phyloP scores from a whole-genome alignment of 176 grass and related monocot species.

The Zea luxurians region DNA sequence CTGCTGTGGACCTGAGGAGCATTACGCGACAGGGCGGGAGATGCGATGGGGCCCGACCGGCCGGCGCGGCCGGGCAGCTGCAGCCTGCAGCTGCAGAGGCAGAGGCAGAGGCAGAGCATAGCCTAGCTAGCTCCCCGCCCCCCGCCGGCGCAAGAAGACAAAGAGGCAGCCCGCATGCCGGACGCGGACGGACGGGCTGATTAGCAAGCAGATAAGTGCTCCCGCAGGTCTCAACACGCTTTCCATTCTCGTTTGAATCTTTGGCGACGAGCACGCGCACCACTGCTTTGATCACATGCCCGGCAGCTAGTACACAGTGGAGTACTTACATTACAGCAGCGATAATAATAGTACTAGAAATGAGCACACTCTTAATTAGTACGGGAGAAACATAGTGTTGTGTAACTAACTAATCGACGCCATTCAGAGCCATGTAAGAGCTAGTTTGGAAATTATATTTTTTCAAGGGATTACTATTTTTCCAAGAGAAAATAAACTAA shows the following conservation, averaged over 20 bases:
- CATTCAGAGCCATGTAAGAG: too few relatives aligned
- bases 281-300: neutral
- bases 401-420: too few relatives aligned
- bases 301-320: neutral
- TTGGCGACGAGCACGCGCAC: slow-evolving; percentile 6
- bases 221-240: neutral
- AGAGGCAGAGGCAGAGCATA: neutral
- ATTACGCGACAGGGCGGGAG: slow-evolving; percentile 7
- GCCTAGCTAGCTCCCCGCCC: neutral
- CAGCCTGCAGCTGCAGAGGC: neutral
- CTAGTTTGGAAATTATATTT: too few relatives aligned
- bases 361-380: too few relatives aligned
- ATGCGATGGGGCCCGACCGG: slow-evolving; percentile 13
- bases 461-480: too few relatives aligned
- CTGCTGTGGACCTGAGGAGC: neutral
- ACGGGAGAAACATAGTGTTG: too few relatives aligned
- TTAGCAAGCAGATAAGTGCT: neutral
- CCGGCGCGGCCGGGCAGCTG: too few relatives aligned
- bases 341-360: neutral
- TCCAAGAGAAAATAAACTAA: neutral
- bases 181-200: neutral
- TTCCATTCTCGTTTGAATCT: slow-evolving; percentile 23
- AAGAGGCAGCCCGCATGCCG: neutral
- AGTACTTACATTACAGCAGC: neutral
- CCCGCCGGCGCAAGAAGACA: slow-evolving; percentile 13